Evolutionary conservation across 177 flowering plant species (phyloP).

Genomic region (Tripterygium wilfordii): DNA sequence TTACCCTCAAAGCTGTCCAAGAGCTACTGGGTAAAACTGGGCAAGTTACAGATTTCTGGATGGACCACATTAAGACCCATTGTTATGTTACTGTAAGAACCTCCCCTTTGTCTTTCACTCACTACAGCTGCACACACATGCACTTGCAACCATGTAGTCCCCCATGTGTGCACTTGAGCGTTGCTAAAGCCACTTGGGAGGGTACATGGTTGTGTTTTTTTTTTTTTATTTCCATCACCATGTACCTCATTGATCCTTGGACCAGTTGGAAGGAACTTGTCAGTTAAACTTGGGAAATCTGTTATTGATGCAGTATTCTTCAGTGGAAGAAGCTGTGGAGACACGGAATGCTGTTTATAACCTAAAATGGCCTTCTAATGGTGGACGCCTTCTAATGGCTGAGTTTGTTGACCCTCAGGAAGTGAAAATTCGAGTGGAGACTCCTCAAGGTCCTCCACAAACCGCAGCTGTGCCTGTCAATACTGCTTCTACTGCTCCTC

Average conservation of each 20-base stretch:
- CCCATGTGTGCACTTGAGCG: too few relatives aligned
- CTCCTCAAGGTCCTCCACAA: slow-evolving; percentile 52
- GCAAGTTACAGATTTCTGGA: slow-evolving; percentile 74
- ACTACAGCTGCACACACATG: too few relatives aligned
- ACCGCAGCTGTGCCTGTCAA: slow-evolving; percentile 37
- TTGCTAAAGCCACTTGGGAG: too few relatives aligned
- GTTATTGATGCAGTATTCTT: slow-evolving; percentile 61
- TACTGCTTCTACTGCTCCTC: slow-evolving; percentile 11
- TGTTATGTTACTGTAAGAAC: slow-evolving; percentile 82
- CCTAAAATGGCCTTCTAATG: slow-evolving; percentile 93
- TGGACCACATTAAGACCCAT: slow-evolving; percentile 97
- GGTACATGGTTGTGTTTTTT: too few relatives aligned
- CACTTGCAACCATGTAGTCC: too few relatives aligned
- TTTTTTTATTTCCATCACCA: too few relatives aligned
- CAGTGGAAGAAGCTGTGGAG: slow-evolving; percentile 78
- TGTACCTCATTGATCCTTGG: too few relatives aligned
- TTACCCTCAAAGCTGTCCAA: slow-evolving; percentile 91
- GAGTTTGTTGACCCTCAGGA: slow-evolving; percentile 93
- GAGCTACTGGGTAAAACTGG: slow-evolving; percentile 92
- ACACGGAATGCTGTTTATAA: slow-evolving; percentile 88
- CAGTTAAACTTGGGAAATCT: not conserved
- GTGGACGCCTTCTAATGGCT: slow-evolving; percentile 73
- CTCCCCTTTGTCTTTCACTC: too few relatives aligned
- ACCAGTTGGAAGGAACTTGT: too few relatives aligned
- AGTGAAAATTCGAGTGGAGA: slow-evolving; percentile 56